Conservation (phyloP, 305 asterid species). For the Fraxinus sp. region DNA sequence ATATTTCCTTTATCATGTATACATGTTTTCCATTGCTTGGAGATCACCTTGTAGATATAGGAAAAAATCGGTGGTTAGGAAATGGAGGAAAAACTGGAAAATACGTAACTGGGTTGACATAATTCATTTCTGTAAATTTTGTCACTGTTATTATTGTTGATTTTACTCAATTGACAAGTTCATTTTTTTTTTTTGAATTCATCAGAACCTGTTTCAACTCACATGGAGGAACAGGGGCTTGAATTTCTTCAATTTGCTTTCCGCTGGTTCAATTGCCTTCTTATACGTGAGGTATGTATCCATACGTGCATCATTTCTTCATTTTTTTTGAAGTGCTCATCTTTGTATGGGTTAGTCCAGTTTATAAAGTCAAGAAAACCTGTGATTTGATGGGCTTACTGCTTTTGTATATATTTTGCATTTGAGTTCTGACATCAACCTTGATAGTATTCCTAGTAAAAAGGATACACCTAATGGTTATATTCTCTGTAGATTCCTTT, state of each 20-base stretch:
- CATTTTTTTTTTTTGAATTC: conserved; percentile 24
- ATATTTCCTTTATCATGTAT: not conserved
- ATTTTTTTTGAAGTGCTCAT: too few species aligned
- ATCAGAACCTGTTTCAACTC: conserved; percentile 78
- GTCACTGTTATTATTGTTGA: not conserved
- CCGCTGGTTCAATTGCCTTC: conserved; percentile 98
- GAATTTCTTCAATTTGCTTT: conserved; percentile 97
- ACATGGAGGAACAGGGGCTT: conserved; percentile 96
- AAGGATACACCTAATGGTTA: not conserved
- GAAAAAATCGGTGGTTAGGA: not conserved
- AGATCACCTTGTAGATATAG: not conserved
- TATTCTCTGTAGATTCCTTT: conserved; percentile 63
- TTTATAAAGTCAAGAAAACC: too few species aligned
- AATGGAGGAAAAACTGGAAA: not conserved
- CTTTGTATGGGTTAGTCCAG: too few species aligned
- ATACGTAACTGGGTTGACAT: not conserved
- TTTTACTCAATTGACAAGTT: conserved; percentile 1
- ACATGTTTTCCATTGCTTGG: not conserved
- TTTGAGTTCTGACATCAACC: not conserved
- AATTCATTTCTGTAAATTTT: conserved; percentile 16
- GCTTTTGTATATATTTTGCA: too few species aligned
- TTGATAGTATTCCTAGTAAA: not conserved
- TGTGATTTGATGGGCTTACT: not conserved
- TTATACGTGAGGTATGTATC: conserved; percentile 94
- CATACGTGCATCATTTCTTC: too few species aligned